Evolutionary conservation across 805 yeast species (phyloP).

Genomic region (Metschnikowia peoriensis): DNA sequence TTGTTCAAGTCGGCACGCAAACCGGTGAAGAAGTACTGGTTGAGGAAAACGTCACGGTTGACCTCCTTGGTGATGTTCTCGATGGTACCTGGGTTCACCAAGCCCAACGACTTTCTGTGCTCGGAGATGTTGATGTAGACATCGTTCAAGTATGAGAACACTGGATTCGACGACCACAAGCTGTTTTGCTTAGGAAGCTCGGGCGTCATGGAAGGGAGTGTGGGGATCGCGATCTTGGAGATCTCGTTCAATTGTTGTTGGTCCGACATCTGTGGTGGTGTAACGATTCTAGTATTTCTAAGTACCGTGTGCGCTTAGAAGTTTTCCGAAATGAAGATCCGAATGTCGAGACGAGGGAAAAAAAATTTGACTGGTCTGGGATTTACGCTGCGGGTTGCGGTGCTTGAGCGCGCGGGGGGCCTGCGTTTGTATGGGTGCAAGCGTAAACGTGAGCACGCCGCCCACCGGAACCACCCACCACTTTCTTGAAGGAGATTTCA

Average conservation of each 20-base stretch:
- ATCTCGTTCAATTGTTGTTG: conserved; percentile 45
- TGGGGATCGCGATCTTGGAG: conserved; percentile 53
- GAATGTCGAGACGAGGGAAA: conserved; percentile 1
- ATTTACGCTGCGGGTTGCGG: neutral
- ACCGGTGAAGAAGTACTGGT: conserved; percentile 90
- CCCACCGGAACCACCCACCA: no score
- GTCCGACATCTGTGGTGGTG: conserved; percentile 14
- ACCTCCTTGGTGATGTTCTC: conserved; percentile 94
- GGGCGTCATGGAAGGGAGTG: conserved; percentile 57
- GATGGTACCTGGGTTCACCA: conserved; percentile 90
- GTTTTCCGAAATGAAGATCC: neutral
- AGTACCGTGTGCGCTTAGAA: neutral
- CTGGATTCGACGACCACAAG: conserved; percentile 81
- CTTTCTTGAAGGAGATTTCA: no score
- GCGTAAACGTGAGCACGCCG: conserved; percentile 4
- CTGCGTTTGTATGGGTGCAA: neutral
- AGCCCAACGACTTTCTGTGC: conserved; percentile 78
- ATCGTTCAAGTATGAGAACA: conserved; percentile 74
- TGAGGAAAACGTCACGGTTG: conserved; percentile 85
- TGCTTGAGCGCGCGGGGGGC: neutral
- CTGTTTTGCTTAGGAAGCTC: conserved; percentile 52
- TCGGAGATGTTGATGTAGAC: conserved; percentile 68
- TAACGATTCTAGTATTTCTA: neutral
- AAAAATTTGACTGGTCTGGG: conserved; percentile 1
- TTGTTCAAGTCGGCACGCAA: conserved; percentile 94